phyloP scores from a whole-genome alignment of 352 stramenopile genomes.

The Phytophthora citrophthora region DNA sequence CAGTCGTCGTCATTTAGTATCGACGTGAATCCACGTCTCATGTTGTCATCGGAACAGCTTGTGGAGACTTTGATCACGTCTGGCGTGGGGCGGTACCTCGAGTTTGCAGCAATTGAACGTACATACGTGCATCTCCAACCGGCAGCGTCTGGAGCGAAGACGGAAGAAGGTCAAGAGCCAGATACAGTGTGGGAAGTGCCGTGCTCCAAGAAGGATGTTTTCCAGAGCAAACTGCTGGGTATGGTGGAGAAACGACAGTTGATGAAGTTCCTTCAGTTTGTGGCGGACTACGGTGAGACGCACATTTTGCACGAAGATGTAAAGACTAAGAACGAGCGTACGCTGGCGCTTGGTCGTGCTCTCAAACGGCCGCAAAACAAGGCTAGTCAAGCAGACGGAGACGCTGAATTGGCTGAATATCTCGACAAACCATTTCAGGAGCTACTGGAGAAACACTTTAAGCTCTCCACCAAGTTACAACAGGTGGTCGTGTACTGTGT shows the following conservation, averaged over 20 bases:
- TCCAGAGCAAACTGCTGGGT: conserved; percentile 83
- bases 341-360: conserved; percentile 75
- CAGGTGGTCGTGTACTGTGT: conserved; percentile 90
- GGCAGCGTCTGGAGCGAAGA: conserved; percentile 10
- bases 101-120: conserved; percentile 88
- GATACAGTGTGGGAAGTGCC: conserved; percentile 82
- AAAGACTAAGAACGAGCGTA: conserved; percentile 86
- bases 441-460: conserved; percentile 74
- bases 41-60: conserved; percentile 79
- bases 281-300: conserved; percentile 84
- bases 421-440: conserved; percentile 71
- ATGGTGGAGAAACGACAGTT: conserved; percentile 90
- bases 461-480: conserved; percentile 78
- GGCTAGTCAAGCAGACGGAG: conserved; percentile 44
- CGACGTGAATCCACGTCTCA: conserved; percentile 80
- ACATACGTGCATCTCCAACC: conserved; percentile 74
- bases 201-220: conserved; percentile 92
- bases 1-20: conserved; percentile 76
- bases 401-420: conserved; percentile 42
- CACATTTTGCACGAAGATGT: conserved; percentile 78
- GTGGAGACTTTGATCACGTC: conserved; percentile 88
- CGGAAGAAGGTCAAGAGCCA: conserved; percentile 5
- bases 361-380: conserved; percentile 91
- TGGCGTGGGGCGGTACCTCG: conserved; percentile 85
- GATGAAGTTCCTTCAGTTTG: conserved; percentile 93